Percentiles rank a stretch among this genome's conserved stretches.
Evolutionary conservation across 805 yeast genomes (phyloP).

Genomic region (Lachancea meyersii): DNA sequence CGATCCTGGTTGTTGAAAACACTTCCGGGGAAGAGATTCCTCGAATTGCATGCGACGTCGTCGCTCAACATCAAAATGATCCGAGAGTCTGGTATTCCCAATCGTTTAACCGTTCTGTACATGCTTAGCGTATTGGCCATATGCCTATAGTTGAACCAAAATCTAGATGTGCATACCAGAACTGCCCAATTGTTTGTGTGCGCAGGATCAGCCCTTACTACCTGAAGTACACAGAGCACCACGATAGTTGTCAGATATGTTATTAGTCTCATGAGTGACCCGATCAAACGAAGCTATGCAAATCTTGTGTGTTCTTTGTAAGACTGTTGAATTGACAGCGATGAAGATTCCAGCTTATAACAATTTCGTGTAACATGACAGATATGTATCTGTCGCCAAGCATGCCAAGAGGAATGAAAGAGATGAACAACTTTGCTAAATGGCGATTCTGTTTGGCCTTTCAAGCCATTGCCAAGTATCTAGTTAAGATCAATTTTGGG

Average conservation of each 20-base stretch:
- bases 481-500: no score
- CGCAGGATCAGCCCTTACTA: conserved; percentile 10
- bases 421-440: no score
- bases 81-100: conserved; percentile 97
- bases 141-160: conserved; percentile 98
- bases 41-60: conserved; percentile 93
- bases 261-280: conserved; percentile 1
- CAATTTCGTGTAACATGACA: no score
- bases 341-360: no score
- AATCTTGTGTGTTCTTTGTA: background rate
- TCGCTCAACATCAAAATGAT: conserved; percentile 94
- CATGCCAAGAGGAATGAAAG: no score
- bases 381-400: background rate
- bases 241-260: background rate
- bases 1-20: conserved; percentile 92
- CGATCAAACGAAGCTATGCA: background rate
- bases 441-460: no score
- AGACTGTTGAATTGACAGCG: background rate
- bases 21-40: conserved; percentile 93
- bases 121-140: conserved; percentile 93
- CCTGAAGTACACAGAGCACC: background rate
- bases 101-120: conserved; percentile 90
- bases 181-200: conserved; percentile 79
- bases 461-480: no score
- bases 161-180: conserved; percentile 87